Conservation (phyloP, 768 basidiomycete species). For the Podaxis carcinomalis region DNA sequence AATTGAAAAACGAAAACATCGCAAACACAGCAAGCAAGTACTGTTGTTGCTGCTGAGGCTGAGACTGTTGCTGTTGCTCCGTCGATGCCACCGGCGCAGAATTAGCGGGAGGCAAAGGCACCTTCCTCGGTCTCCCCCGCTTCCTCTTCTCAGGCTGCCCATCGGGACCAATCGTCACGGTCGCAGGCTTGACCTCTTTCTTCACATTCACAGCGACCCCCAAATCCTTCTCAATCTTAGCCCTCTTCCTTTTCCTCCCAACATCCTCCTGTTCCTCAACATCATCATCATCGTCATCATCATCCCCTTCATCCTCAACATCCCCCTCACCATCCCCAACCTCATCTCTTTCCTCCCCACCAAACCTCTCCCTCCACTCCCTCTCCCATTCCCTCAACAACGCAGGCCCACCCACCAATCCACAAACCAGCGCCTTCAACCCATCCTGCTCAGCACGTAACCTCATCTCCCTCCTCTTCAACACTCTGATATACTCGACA, state of each 20-base stretch:
- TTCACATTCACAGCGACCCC: slow-evolving; percentile 10
- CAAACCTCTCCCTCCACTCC: slow-evolving; percentile 70
- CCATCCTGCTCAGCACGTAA: slow-evolving; percentile 75
- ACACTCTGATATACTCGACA: slow-evolving; percentile 85
- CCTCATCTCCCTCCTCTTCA: slow-evolving; percentile 74
- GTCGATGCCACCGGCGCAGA: slow-evolving; percentile 13
- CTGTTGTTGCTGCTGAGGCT: slow-evolving; percentile 40
- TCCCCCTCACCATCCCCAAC: slow-evolving; percentile 48
- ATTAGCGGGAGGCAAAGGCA: slow-evolving; percentile 38
- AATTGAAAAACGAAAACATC: slow-evolving; percentile 84
- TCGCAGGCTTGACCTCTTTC: slow-evolving; percentile 31
- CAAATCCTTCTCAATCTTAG: slow-evolving; percentile 37
- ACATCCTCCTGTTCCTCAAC: slow-evolving; percentile 22
- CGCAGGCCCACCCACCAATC: slow-evolving; percentile 71
- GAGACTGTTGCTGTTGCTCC: slow-evolving; percentile 18
- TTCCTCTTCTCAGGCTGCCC: slow-evolving; percentile 72
- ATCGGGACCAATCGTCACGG: slow-evolving; percentile 16
- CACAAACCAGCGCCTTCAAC: slow-evolving; percentile 59
- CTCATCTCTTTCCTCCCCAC: slow-evolving; percentile 72
- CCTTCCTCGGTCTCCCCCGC: slow-evolving; percentile 78
- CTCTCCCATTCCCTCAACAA: slow-evolving; percentile 72
- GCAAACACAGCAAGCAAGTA: slow-evolving; percentile 82
- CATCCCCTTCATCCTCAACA: slow-evolving; percentile 55
- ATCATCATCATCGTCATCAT: slow-evolving; percentile 49
- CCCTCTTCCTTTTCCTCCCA: slow-evolving; percentile 59